Conservation (phyloP, 495 filamentous ascomycete genomes). For the Annulohypoxylon moriforme region DNA sequence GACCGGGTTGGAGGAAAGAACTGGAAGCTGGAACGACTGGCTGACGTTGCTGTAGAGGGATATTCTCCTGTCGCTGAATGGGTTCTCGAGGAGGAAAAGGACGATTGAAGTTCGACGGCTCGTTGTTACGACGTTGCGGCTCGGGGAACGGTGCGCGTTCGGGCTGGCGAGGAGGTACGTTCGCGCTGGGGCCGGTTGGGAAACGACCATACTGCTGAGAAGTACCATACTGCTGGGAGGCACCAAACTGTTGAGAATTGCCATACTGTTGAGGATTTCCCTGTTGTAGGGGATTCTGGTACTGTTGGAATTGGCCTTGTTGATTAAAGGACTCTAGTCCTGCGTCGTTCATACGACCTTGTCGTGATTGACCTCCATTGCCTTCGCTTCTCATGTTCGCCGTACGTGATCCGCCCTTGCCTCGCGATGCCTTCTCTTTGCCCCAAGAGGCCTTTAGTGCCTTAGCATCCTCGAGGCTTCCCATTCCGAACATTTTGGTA, state of each 20-base stretch:
- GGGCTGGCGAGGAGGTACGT: not conserved
- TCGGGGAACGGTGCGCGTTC: not conserved
- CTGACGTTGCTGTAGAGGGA: not conserved
- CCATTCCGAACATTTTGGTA: conserved; percentile 20
- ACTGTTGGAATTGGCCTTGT: not conserved
- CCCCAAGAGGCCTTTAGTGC: conserved; percentile 12
- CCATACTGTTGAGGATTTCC: not conserved
- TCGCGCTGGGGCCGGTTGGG: not conserved
- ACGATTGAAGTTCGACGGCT: not conserved
- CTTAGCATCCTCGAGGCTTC: conserved; percentile 28
- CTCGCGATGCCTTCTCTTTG: conserved; percentile 4
- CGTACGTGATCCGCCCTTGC: not conserved
- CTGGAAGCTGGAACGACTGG: not conserved
- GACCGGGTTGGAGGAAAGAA: not conserved
- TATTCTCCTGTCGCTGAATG: not conserved
- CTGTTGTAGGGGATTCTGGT: no score
- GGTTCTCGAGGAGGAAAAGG: not conserved
- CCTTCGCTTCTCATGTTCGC: not conserved
- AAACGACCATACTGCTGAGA: not conserved
- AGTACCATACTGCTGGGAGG: not conserved
- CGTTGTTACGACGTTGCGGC: not conserved
- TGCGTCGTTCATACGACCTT: not conserved
- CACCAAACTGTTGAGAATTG: not conserved
- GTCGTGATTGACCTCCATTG: not conserved
- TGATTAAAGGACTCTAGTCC: not conserved